A percentile compares a stretch with the other conserved stretches of the same genome.
Evolutionary conservation across 1,284 basidiomycete species (phyloP).

Genomic region (Coniferiporia sulphurascens): DNA sequence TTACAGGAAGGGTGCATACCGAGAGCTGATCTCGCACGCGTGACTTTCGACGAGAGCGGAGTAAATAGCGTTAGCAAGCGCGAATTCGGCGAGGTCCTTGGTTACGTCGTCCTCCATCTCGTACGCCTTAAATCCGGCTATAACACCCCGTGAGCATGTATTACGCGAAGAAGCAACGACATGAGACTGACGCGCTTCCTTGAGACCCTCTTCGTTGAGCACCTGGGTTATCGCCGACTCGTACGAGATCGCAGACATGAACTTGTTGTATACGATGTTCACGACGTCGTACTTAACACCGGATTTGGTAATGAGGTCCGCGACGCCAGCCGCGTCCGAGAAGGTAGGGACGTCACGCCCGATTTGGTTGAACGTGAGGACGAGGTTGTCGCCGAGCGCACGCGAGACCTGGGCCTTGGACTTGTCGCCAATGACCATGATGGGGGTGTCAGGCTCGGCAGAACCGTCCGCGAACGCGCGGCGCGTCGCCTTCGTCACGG

Average conservation of each 20-base stretch:
- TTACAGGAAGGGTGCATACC: conserved; percentile 39
- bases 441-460: conserved; percentile 54
- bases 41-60: conserved; percentile 94
- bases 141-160: conserved; percentile 8
- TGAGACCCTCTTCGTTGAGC: conserved; percentile 75
- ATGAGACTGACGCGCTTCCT: conserved; percentile 61
- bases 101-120: conserved; percentile 96
- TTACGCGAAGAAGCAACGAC: not conserved
- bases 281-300: conserved; percentile 87
- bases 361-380: conserved; percentile 94
- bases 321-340: conserved; percentile 90
- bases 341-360: conserved; percentile 97
- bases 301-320: conserved; percentile 88
- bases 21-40: conserved; percentile 90
- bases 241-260: conserved; percentile 91
- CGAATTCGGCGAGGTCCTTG: conserved; percentile 93
- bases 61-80: conserved; percentile 95
- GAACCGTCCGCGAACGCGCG: conserved; percentile 51
- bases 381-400: conserved; percentile 61
- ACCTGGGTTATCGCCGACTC: conserved; percentile 77
- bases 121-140: conserved; percentile 85
- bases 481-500: conserved; percentile 87
- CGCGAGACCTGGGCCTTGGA: conserved; percentile 90
- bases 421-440: conserved; percentile 96
- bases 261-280: conserved; percentile 93